Conservation (phyloP, 2,329 filamentous ascomycete species). For the Ilyonectria destructans region DNA sequence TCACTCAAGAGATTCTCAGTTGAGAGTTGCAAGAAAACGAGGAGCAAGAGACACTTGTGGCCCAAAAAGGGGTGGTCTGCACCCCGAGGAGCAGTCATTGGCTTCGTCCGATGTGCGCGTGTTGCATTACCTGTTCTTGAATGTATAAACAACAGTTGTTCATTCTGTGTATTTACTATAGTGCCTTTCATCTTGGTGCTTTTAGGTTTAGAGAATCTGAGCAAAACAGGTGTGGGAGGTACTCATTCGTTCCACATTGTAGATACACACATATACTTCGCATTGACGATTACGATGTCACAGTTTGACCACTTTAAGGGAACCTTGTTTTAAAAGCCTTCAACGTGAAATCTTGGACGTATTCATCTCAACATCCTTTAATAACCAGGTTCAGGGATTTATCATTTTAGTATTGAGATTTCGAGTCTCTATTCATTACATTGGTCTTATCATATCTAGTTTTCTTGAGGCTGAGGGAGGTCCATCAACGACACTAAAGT, state of each 20-base stretch:
- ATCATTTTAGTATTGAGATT: too few species aligned
- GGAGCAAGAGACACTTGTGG: not conserved
- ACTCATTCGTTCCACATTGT: not conserved
- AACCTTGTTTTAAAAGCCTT: not conserved
- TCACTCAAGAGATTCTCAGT: not conserved
- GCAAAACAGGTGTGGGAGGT: conserved; percentile 18
- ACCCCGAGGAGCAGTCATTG: conserved; percentile 10
- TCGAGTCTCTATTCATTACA: not conserved
- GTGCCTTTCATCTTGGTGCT: conserved; percentile 14
- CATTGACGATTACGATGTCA: not conserved
- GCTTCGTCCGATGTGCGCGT: conserved; percentile 1
- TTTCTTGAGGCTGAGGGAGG: not conserved
- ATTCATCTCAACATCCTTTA: not conserved
- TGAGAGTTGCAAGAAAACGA: not conserved
- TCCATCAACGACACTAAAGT: not conserved
- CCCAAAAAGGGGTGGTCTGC: not conserved
- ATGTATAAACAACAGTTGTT: conserved; percentile 37
- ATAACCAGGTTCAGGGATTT: not conserved
- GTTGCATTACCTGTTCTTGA: conserved; percentile 13
- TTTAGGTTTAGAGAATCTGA: conserved; percentile 33
- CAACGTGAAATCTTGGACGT: too few species aligned
- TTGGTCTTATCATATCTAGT: not conserved
- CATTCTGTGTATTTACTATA: conserved; percentile 37
- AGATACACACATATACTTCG: not conserved
- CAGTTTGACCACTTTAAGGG: not conserved